Percentiles rank a stretch among this genome's conserved stretches.
phyloP scores from a whole-genome alignment of 1,284 basidiomycete genomes.

The Rhodotorula sp. region DNA sequence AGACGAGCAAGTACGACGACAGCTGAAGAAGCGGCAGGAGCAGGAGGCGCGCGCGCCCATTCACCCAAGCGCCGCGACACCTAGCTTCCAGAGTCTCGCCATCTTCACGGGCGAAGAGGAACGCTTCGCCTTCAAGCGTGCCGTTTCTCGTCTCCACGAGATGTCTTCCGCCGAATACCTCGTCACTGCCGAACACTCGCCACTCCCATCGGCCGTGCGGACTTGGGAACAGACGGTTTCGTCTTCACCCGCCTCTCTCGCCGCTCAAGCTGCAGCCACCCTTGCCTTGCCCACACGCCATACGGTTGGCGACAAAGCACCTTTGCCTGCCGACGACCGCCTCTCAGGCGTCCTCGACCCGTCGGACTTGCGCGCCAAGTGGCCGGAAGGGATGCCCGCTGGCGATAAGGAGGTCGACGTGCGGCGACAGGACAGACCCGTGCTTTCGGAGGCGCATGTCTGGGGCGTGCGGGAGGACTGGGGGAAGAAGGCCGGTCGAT shows the following conservation, averaged over 20 bases:
- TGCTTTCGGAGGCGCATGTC: conserved; percentile 17
- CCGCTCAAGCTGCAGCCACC: not conserved
- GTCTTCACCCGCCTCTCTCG: not conserved
- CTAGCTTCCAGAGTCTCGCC: conserved; percentile 54
- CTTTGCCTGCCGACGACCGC: conserved; percentile 3
- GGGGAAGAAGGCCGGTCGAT: conserved; percentile 53
- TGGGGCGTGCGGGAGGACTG: conserved; percentile 52
- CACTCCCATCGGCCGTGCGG: conserved; percentile 27
- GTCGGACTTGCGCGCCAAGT: conserved; percentile 16
- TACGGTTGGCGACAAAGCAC: conserved; percentile 21
- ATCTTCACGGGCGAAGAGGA: conserved; percentile 60
- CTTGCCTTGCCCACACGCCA: conserved; percentile 4
- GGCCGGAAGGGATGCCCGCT: conserved; percentile 26
- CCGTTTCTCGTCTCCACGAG: conserved; percentile 64
- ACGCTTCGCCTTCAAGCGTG: conserved; percentile 54
- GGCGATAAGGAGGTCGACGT: conserved; percentile 22
- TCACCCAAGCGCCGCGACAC: conserved; percentile 38
- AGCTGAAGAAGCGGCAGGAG: conserved; percentile 1
- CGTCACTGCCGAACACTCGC: conserved; percentile 29
- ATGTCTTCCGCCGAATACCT: conserved; percentile 61
- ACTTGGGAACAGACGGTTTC: conserved; percentile 28
- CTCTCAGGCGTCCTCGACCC: conserved; percentile 35
- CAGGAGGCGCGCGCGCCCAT: conserved; percentile 16
- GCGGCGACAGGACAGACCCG: conserved; percentile 6
- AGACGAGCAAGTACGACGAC: conserved; percentile 5